A percentile compares a stretch with the other conserved stretches of the same genome.
phyloP scores from a whole-genome alignment of 2,329 filamentous ascomycete genomes.

The Phaeosphaeria sp. region DNA sequence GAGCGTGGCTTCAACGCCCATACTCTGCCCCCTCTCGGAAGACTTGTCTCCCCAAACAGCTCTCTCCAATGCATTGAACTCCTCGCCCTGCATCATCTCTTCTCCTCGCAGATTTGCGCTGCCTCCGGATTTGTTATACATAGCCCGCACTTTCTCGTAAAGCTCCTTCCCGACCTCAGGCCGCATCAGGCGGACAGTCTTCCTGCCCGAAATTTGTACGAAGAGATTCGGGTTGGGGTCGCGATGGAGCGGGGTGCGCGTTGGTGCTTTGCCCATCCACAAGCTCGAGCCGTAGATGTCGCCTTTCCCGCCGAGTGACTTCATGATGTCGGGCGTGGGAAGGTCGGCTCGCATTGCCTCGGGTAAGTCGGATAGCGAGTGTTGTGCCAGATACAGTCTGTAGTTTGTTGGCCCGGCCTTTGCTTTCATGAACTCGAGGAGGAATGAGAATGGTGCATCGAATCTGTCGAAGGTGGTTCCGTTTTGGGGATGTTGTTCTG shows the following conservation, averaged over 20 bases:
- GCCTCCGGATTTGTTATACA: slow-evolving; percentile 51
- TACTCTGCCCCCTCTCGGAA: slow-evolving; percentile 8
- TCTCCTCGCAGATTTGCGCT: slow-evolving; percentile 69
- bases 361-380: slow-evolving; percentile 73
- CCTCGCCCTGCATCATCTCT: slow-evolving; percentile 89
- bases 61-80: slow-evolving; percentile 69
- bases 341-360: slow-evolving; percentile 67
- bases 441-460: slow-evolving; percentile 67
- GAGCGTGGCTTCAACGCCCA: slow-evolving; percentile 55
- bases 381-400: slow-evolving; percentile 86
- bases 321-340: slow-evolving; percentile 70
- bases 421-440: slow-evolving; percentile 62
- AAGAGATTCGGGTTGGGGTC: slow-evolving; percentile 96
- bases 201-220: slow-evolving; percentile 77
- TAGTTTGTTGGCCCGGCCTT: slow-evolving; percentile 31
- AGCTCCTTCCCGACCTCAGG: slow-evolving; percentile 69
- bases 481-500: slow-evolving; percentile 27
- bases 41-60: slow-evolving; percentile 69
- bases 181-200: slow-evolving; percentile 73
- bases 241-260: slow-evolving; percentile 86
- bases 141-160: slow-evolving; percentile 60
- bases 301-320: slow-evolving; percentile 66
- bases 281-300: slow-evolving; percentile 88
- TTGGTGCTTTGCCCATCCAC: slow-evolving; percentile 87
- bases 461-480: slow-evolving; percentile 60